Conservation (phyloP, 768 basidiomycete species). For the Fomitopsis pulvina region DNA sequence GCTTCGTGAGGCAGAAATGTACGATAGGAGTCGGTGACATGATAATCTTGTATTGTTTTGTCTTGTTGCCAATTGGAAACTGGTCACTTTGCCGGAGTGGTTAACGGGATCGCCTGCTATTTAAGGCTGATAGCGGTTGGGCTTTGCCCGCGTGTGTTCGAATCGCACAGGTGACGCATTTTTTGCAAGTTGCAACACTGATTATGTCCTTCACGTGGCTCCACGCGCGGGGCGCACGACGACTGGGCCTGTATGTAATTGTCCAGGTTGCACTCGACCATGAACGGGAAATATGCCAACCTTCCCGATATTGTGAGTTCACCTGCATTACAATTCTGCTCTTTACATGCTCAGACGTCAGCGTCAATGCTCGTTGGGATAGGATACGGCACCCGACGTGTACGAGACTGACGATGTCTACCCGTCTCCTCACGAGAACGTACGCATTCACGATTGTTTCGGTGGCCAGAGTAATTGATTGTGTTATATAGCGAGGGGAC, state of each 20-base stretch:
- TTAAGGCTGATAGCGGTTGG: slow-evolving; percentile 39
- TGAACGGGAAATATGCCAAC: slow-evolving; percentile 65
- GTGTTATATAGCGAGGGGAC: slow-evolving; percentile 46
- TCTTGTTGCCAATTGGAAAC: too few relatives aligned
- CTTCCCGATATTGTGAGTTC: slow-evolving; percentile 84
- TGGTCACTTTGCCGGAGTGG: slow-evolving; percentile 92
- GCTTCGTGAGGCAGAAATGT: too few relatives aligned
- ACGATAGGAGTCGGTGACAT: too few relatives aligned
- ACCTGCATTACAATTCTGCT: neutral
- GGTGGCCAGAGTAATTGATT: neutral
- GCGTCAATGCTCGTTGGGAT: slow-evolving; percentile 2
- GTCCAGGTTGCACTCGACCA: slow-evolving; percentile 1
- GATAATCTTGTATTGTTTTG: too few relatives aligned
- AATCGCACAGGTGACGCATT: slow-evolving; percentile 54
- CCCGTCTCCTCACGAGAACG: slow-evolving; percentile 44
- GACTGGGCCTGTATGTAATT: neutral
- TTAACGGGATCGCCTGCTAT: slow-evolving; percentile 56
- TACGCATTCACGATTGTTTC: slow-evolving; percentile 23
- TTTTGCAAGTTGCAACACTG: slow-evolving; percentile 13
- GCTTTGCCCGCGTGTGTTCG: slow-evolving; percentile 58
- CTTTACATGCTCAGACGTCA: neutral
- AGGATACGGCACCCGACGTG: slow-evolving; percentile 90
- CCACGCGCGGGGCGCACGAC: neutral
- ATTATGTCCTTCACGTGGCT: neutral
- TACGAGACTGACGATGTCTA: slow-evolving; percentile 87